These are phyloP conservation scores for Leccinellum luteum DNA, from an alignment of 768 basidiomycete species.

Conservation along the genomic window DNA sequence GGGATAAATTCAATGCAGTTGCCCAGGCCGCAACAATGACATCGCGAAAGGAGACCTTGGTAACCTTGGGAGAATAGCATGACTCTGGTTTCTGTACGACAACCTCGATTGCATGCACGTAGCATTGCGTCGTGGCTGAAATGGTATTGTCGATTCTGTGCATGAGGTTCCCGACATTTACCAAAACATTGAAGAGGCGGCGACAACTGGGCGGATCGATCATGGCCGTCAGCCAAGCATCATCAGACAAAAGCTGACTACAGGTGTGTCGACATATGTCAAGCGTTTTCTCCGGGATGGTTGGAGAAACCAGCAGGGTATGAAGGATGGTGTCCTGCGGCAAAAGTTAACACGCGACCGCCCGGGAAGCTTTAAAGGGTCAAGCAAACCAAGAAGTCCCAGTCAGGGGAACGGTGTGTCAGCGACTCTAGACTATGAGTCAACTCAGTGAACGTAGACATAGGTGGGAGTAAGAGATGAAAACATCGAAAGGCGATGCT, in stretches of 20 bases:
- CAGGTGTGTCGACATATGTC: conserved; percentile 33
- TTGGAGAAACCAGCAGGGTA: conserved; percentile 25
- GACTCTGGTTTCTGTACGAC: conserved; percentile 33
- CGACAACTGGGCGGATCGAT: conserved; percentile 34
- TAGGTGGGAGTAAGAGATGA: conserved; percentile 9
- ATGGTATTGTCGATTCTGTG: conserved; percentile 28
- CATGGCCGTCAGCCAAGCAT: conserved; percentile 21
- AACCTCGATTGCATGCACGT: conserved; percentile 43
- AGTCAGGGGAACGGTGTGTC: conserved; percentile 26
- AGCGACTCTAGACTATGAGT: conserved; percentile 25
- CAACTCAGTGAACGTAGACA: conserved; percentile 27
- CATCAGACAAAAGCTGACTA: conserved; percentile 29
- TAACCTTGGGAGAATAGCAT: conserved; percentile 9
- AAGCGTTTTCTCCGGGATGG: conserved; percentile 30
- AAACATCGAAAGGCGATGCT: conserved; percentile 15
- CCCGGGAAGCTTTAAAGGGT: not conserved
- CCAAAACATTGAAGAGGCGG: conserved; percentile 45
- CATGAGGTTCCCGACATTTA: conserved; percentile 39
- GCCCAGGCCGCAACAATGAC: conserved; percentile 39
- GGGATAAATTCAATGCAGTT: conserved; percentile 32
- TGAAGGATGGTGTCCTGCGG: conserved; percentile 26
- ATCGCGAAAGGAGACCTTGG: conserved; percentile 35
- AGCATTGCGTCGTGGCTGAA: conserved; percentile 34
- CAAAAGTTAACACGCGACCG: conserved; percentile 11
- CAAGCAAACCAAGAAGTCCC: conserved; percentile 30